Evolutionary conservation across 1,284 basidiomycete genomes (phyloP).

Genomic region (Trichosporon sp.): DNA sequence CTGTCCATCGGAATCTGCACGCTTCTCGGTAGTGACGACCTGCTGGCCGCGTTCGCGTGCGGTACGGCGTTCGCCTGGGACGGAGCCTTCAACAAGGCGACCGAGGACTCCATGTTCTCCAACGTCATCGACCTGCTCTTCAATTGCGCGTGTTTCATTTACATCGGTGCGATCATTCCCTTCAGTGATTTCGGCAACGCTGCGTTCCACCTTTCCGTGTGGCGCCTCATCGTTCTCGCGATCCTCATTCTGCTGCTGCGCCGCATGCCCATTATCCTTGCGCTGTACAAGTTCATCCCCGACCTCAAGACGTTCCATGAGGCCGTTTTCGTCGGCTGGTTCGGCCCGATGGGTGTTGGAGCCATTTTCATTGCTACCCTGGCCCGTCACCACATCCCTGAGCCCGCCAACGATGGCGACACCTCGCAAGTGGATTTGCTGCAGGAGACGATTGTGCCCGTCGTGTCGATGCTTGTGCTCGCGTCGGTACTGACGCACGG

Average conservation of each 20-base stretch:
- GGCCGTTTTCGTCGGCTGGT: conserved; percentile 83
- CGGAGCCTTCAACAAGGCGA: conserved; percentile 82
- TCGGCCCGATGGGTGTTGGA: conserved; percentile 81
- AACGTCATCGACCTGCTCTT: conserved; percentile 87
- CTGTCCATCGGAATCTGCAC: conserved; percentile 79
- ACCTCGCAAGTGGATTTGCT: conserved; percentile 68
- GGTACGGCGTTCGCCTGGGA: conserved; percentile 99
- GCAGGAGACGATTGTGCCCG: conserved; percentile 76
- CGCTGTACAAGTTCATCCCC: conserved; percentile 83
- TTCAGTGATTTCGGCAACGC: conserved; percentile 74
- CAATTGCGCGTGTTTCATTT: conserved; percentile 88
- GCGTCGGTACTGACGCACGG: conserved; percentile 87
- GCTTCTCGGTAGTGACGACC: conserved; percentile 88
- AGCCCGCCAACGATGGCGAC: conserved; percentile 58
- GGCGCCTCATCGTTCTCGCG: conserved; percentile 79
- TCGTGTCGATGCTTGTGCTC: conserved; percentile 88
- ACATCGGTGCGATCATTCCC: conserved; percentile 92
- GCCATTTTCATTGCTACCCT: conserved; percentile 91
- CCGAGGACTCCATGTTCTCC: conserved; percentile 91
- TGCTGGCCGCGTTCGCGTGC: conserved; percentile 90
- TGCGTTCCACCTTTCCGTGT: conserved; percentile 68
- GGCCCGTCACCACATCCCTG: conserved; percentile 70
- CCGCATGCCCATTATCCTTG: conserved; percentile 79
- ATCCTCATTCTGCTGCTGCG: conserved; percentile 76
- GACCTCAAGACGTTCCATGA: conserved; percentile 85